Evolutionary conservation across 495 filamentous ascomycete species (phyloP), one percentile per base, ranked within the genome.

Genomic region (Talaromyces proteolyticus): DNA sequence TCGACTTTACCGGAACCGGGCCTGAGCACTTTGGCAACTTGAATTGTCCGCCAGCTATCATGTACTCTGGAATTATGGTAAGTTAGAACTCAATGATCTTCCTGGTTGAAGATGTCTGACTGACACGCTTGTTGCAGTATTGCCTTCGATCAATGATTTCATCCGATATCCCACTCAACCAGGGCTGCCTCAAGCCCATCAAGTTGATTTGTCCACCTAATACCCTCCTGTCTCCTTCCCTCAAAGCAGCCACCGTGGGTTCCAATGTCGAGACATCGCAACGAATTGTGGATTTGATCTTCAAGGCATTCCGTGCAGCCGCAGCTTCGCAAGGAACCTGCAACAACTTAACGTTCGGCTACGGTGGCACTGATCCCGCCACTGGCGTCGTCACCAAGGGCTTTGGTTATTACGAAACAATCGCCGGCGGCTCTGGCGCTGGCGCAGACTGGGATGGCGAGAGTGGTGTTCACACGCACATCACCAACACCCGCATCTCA

Each of bases 401-500:
- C 17, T 98, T 98, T 64, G 93, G 93, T 16, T 98, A 98, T 75
- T 97, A 97, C 69, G 91, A 96, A 69, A 96, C 91, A 1, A 95
- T 96, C 61, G 90, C 92, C 3, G 93, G 93, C 19, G 93, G 93
- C 7, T 87, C 82, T 56, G 93, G 93, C 44, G 93, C 93, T 0
- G 91, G 92, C 0, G 80, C 87, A 1, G 77, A 78, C 25, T 98
- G 93, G 93, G 78, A 88, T 49, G 93, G 93, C 42, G 90, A 90
- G 6, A 85, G 79, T 48, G 93, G 93, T 40, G 88, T 97, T 41
- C 93, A 98, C 62, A 86, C 83, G 21, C 93, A 98, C 67, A 98
- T 98, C 93, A 98, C 93, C n/a, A 98, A 98, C 66, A 98, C 93
- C 6, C 82, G 93, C 1, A 97, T 97, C 61, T 97, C 93, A 1